Percentiles rank a stretch among this genome's conserved stretches.
phyloP scores from a whole-genome alignment of 345 rosid species.

The Citrus maxima region DNA sequence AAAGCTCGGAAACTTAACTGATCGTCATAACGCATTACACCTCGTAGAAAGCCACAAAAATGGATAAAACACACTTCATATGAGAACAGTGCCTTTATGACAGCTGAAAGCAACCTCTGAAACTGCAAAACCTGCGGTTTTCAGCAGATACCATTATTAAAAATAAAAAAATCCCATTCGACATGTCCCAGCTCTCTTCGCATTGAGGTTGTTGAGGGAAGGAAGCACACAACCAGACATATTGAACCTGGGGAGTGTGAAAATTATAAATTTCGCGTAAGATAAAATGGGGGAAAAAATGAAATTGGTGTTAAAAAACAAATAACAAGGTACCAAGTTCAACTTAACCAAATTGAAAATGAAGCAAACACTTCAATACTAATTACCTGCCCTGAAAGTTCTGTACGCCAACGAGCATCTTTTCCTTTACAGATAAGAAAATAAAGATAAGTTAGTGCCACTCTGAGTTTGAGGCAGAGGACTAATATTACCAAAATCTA shows the following conservation, averaged over 20 bases:
- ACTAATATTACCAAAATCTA: neutral
- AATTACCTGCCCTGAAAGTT: neutral
- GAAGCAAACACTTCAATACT: neutral
- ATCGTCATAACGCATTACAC: neutral
- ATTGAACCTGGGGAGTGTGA: neutral
- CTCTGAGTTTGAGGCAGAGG: neutral
- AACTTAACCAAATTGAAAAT: neutral
- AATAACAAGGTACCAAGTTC: neutral
- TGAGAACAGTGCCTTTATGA: constrained; percentile 29
- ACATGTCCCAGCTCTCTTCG: constrained; percentile 83
- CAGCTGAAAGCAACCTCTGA: constrained; percentile 30
- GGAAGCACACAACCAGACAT: constrained; percentile 78
- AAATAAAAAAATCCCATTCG: constrained; percentile 36
- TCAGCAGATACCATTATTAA: constrained; percentile 17
- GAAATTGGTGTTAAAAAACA: too few relatives aligned
- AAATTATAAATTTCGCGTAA: neutral
- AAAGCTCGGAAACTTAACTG: neutral
- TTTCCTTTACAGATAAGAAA: neutral
- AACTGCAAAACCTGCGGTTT: constrained; percentile 23
- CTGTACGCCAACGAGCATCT: neutral
- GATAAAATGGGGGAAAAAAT: neutral
- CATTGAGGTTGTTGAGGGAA: constrained; percentile 64
- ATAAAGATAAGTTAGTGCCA: neutral
- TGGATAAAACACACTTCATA: constrained; percentile 31
- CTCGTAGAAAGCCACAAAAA: neutral